These are phyloP conservation scores for Colletotrichum cordylinicola DNA, from an alignment of 2,329 filamentous ascomycete species.

Conservation along the genomic window DNA sequence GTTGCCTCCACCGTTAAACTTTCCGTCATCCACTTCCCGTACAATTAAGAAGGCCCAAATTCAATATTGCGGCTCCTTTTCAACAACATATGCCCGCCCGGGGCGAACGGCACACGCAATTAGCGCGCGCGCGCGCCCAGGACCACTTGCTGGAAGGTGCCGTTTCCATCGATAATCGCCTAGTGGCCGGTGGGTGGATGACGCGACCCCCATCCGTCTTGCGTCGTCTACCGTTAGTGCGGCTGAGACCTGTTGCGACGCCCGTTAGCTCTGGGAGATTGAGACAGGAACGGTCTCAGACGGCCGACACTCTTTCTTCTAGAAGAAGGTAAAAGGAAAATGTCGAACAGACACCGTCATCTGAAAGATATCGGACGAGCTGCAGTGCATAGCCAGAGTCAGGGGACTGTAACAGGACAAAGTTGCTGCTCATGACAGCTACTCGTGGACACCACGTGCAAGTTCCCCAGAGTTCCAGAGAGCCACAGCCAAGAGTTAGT, in stretches of 20 bases:
- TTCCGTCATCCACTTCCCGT: slow-evolving; percentile 6
- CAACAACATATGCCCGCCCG: neutral
- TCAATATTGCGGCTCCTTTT: neutral
- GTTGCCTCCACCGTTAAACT: neutral
- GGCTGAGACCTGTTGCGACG: neutral
- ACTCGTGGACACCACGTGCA: neutral
- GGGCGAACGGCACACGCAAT: neutral
- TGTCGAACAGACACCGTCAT: neutral
- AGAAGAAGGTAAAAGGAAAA: neutral
- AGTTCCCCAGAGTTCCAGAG: neutral
- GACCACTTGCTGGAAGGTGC: neutral
- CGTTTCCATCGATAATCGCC: slow-evolving; percentile 1
- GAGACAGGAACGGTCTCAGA: slow-evolving; percentile 2
- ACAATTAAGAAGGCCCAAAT: neutral
- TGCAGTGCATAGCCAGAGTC: neutral
- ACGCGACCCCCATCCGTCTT: neutral
- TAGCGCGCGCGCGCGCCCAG: neutral
- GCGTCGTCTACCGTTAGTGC: neutral
- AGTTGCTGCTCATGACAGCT: neutral
- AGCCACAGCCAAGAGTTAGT: neutral
- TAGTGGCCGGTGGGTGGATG: neutral
- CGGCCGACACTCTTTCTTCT: neutral
- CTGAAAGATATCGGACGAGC: neutral
- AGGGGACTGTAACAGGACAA: neutral
- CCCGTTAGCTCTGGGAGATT: neutral